phyloP scores from a whole-genome alignment of 306 rosid species.

The Sophora flavescens region DNA sequence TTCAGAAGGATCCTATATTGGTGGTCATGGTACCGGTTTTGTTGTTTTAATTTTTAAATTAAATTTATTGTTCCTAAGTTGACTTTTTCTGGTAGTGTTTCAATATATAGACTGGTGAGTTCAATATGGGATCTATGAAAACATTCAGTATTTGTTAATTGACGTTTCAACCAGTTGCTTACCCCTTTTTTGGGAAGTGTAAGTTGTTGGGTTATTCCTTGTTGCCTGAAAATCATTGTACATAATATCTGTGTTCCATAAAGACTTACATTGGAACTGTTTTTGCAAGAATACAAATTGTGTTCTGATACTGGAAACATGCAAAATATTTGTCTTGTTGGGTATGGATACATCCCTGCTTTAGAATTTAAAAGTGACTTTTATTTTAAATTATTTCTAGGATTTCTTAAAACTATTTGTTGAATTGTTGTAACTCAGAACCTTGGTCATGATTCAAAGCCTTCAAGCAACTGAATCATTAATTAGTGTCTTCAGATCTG shows the following conservation, averaged over 20 bases:
- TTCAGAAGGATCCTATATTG: slow-evolving; percentile 58
- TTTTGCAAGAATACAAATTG: not conserved
- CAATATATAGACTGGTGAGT: slow-evolving; percentile 11
- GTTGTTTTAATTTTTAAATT: slow-evolving; percentile 19
- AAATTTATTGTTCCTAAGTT: slow-evolving; percentile 19
- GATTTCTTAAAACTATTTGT: not conserved
- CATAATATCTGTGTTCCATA: not conserved
- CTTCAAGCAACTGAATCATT: slow-evolving; percentile 1
- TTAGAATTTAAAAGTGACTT: slow-evolving; percentile 7
- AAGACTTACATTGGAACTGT: not conserved
- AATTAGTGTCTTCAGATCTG: not conserved
- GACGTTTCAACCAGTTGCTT: slow-evolving; percentile 3
- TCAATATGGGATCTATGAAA: not conserved
- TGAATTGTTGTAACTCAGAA: not conserved
- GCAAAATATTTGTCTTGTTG: not conserved
- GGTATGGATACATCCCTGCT: not conserved
- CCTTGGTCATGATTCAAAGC: slow-evolving; percentile 10
- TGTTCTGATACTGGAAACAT: not conserved
- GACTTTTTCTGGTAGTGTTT: slow-evolving; percentile 21
- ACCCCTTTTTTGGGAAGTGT: not conserved
- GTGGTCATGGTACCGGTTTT: slow-evolving; percentile 47
- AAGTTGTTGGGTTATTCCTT: slow-evolving; percentile 6
- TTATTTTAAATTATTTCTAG: slow-evolving; percentile 8
- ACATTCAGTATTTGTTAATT: not conserved
- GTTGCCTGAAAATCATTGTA: slow-evolving; percentile 14